phyloP scores from a whole-genome alignment of 768 basidiomycete species.

The Leccinum disarticulatum region DNA sequence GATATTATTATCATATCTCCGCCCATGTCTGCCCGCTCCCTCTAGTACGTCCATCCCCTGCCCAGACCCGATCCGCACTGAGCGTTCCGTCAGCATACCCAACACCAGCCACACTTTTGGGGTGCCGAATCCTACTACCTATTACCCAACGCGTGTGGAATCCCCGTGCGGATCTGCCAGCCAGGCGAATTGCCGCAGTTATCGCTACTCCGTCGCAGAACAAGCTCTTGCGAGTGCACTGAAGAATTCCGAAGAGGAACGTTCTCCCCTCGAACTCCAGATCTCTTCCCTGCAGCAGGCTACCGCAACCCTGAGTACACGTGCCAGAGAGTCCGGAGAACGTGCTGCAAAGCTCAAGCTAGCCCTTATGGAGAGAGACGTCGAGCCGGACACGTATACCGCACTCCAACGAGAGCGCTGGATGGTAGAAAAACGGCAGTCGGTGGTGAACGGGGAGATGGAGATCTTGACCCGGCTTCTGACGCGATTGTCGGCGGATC shows the following conservation, averaged over 20 bases:
- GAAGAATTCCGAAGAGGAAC: conserved; percentile 34
- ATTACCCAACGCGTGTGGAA: conserved; percentile 7
- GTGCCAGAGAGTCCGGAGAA: conserved; percentile 46
- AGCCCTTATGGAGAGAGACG: conserved; percentile 38
- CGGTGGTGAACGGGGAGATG: conserved; percentile 37
- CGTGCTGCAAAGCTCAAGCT: conserved; percentile 40
- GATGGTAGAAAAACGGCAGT: conserved; percentile 48
- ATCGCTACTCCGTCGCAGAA: conserved; percentile 48
- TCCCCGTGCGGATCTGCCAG: conserved; percentile 30
- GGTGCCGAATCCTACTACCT: conserved; percentile 15
- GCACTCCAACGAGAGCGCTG: conserved; percentile 47
- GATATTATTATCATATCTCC: neutral
- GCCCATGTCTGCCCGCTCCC: conserved; percentile 1
- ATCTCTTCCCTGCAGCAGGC: conserved; percentile 46
- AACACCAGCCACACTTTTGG: conserved; percentile 18
- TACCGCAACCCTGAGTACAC: conserved; percentile 41
- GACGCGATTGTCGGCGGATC: conserved; percentile 31
- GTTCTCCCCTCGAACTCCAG: conserved; percentile 45
- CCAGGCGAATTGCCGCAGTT: conserved; percentile 31
- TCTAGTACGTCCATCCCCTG: conserved; percentile 23
- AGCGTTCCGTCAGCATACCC: conserved; percentile 23
- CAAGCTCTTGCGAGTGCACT: conserved; percentile 39
- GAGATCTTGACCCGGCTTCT: conserved; percentile 39
- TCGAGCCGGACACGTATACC: conserved; percentile 38
- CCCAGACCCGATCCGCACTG: conserved; percentile 14